Evolutionary conservation across 176 grass and related monocot genomes (phyloP), one percentile per base, ranked within the genome.

Genomic region (Otatea glauca): DNA sequence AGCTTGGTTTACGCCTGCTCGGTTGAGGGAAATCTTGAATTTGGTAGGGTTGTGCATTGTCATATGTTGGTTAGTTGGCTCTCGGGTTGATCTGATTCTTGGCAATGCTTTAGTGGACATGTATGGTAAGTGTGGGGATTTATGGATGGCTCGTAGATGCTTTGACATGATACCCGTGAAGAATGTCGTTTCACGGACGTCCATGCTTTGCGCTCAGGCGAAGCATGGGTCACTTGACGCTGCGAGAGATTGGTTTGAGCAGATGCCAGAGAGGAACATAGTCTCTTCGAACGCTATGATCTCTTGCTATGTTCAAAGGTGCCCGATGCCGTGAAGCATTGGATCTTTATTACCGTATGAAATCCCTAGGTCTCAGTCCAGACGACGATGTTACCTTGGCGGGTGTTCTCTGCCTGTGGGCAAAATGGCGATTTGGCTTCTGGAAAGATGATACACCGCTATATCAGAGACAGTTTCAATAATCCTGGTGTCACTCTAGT

Each of bases 221-320:
- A 88, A 73, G 24, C 65, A 85, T 72, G 89, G 55, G 0, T 82
- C 65, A 0, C 29, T 86, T 45, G 82, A 92, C 67, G 82, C 65
- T 45, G 82, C 78, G 13, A 85, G 86, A 34, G 38, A 81, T 9
- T 85, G 64, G 90, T 91, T 91, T 55, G 82, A 88, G 9, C 72
- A 60, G 48, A 86, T 88, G 78, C 65, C 86, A 34, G 86, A 78
- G 59, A 82, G 65, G 72, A 88, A 68, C 58, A 55, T 51, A 74
- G 47, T 88, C 65, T 91, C 86, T 23, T 91, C 86, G 90, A 92
- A 85, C 54, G 82, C 78, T 74, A 88, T 92, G 82, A 88, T 92
- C 55, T 86, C 72, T 88, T 88, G 82, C 78, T 86, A 86, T 75
- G 77, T 88, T 34, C 86, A n/a, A 88, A 2, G 9, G 20, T 82